Base-by-base conservation (phyloP, 2,329 filamentous ascomycete genomes). In the Fusarium vanettenii region DNA sequence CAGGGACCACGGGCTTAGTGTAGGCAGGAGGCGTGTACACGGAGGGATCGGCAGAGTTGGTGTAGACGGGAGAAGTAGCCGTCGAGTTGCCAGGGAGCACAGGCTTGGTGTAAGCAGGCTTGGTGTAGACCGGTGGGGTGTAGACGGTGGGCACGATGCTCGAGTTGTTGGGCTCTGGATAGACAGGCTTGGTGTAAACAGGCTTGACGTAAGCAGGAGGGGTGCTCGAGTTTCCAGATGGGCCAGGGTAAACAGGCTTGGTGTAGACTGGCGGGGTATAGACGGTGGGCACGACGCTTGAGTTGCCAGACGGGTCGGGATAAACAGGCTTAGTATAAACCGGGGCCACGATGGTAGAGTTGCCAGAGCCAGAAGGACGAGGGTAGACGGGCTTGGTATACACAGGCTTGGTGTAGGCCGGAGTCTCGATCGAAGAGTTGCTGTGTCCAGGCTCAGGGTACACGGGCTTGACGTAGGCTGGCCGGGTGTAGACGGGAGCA, bases 351-450 rank as follows among this genome's bases (percentile, higher is more conserved):
- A 57, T 31, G n/a, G 63, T 45, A 22, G 33, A 69, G 31, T 72
- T 69, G 1, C 48, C 18, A 22, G 41, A 45, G 16, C 55, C 59
- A 69, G 71, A 27, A 48, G 66, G 22, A 4, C 52, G 33, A 10
- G 71, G 45, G 45, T 70, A 67, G 6, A 22, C 60, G 29, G 66
- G 59, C 59, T 72, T 70, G 4, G 69, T 70, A 55, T 72, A 72
- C 5, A 60, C 60, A 22, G 67, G 71, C 39, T 48, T 39, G 11
- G 69, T 48, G 39, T 74, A 75, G 18, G 25, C 69, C 20, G 72
- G 69, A 6, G 20, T 60, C 41, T 64, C 65, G 13, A 50, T 55
- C 43, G 72, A 70, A n/a, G 69, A 75, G 66, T 75, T 74, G 25
- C 48, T 60, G 25, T 55, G 39, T 27, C 45, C 25, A 29, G 69